phyloP scores from a whole-genome alignment of 2,329 filamentous ascomycete species.

The Cordyceps fumosorosea region DNA sequence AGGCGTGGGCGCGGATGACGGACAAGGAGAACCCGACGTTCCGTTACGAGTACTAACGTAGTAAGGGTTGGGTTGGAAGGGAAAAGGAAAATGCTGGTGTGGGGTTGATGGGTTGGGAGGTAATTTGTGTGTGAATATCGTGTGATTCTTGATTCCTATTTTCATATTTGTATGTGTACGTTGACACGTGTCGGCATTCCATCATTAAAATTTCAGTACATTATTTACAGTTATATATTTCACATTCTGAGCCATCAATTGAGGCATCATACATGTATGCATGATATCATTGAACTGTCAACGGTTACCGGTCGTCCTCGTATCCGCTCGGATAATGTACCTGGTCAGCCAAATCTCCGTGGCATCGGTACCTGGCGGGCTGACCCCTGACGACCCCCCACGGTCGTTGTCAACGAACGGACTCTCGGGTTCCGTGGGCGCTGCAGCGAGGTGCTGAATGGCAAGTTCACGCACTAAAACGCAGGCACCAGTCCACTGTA shows the following conservation, averaged over 20 bases:
- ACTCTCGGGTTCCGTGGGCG: conserved; percentile 2
- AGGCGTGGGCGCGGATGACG: conserved; percentile 44
- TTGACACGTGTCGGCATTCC: not conserved
- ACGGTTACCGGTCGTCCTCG: too few species aligned
- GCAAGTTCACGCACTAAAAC: not conserved
- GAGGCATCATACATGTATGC: not conserved
- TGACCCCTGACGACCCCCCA: not conserved
- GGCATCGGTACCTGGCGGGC: not conserved
- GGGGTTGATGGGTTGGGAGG: not conserved
- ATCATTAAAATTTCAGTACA: not conserved
- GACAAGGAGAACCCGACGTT: conserved; percentile 53
- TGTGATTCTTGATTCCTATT: not conserved
- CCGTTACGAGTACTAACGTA: conserved; percentile 39
- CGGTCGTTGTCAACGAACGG: not conserved
- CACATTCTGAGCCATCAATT: not conserved
- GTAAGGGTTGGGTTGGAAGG: not conserved
- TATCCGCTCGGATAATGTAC: too few species aligned
- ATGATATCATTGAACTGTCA: too few species aligned
- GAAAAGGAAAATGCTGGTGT: not conserved
- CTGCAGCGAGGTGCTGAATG: not conserved
- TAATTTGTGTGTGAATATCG: not conserved
- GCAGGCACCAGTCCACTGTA: not conserved
- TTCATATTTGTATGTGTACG: not conserved
- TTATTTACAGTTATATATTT: too few species aligned
- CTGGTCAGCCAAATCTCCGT: too few species aligned